Conservation (phyloP, 106 monocot species). For the Acorus calamus region DNA sequence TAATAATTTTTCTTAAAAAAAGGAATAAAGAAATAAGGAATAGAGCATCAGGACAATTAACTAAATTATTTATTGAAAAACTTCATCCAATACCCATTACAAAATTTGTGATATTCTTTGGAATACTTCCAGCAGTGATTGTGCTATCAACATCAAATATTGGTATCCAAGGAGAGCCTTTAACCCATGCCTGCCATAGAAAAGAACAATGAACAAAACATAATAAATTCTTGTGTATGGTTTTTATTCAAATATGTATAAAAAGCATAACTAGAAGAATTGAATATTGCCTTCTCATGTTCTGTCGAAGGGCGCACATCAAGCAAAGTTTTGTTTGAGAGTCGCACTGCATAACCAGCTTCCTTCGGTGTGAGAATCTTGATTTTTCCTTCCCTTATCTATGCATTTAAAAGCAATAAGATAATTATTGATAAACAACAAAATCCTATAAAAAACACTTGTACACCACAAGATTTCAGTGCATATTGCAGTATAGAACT, state of each 20-base stretch:
- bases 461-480: too few species aligned
- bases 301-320: slow-evolving; percentile 89
- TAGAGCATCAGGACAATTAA: too few species aligned
- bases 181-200: slow-evolving; percentile 75
- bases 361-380: slow-evolving; percentile 84
- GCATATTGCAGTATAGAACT: too few species aligned
- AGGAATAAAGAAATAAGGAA: too few species aligned
- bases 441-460: not conserved
- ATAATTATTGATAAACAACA: not conserved
- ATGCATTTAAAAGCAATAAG: slow-evolving; percentile 2
- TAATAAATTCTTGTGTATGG: not conserved
- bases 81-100: slow-evolving; percentile 58
- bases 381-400: slow-evolving; percentile 93
- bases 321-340: slow-evolving; percentile 69
- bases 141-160: slow-evolving; percentile 75
- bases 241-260: not conserved
- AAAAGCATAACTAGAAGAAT: not conserved
- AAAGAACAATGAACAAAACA: not conserved
- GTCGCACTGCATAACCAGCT: slow-evolving; percentile 95
- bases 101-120: slow-evolving; percentile 66
- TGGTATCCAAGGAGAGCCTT: slow-evolving; percentile 88
- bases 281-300: slow-evolving; percentile 43
- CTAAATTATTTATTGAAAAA: too few species aligned
- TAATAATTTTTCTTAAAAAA: too few species aligned
- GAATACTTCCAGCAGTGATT: slow-evolving; percentile 32